Evolutionary conservation across 192 early-diverging fungal species (phyloP), one percentile per base, ranked within the genome.

Genomic region (Glomus cerebriforme): DNA sequence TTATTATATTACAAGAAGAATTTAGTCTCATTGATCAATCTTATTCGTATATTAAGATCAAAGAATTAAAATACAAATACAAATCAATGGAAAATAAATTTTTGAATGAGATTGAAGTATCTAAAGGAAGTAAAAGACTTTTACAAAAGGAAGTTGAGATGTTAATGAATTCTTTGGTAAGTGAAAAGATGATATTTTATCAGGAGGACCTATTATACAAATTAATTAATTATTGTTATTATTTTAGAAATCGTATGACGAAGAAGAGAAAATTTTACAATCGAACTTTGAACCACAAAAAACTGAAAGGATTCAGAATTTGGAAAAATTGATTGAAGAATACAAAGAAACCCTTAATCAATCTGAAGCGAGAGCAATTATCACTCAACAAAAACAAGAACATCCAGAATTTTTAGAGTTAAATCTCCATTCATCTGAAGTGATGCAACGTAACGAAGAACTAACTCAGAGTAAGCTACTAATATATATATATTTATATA

Each of bases 21-120:
- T 24, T 58, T n/a, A 15, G 12, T 69, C 10, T 72, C 12, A 72
- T 26, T 8, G 8, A 27, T 62, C 45, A 24, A 39, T 15, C 6
- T 63, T 37, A 37, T 39, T 37, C 15, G n/a, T n/a, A 68, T 63
- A 26, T 63, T 76, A 43, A 72, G 39, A 45, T 73, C 19, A 73
- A 35, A 29, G 24, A 58, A 43, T 63, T 39, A 34, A 63, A 37
- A 27, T 35, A 26, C 1, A 76, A 37, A 27, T 37, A 7, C 19
- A 37, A 76, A 34, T 12, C 35, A 2, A 37, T 39, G 59, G 35
- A 76, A n/a, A 63, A 45, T 76, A 76, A 63, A 63, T 24, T 49
- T 59, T 34, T 22, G 6, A 34, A 29, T 47, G 45, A 73, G 12
- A 29, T 54, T 19, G 70, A 73, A 49, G 26, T 24, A 45, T 73